These are phyloP conservation scores for Phenoliferia sp. DNA, from an alignment of 1,284 basidiomycete genomes.

Conservation along the genomic window DNA sequence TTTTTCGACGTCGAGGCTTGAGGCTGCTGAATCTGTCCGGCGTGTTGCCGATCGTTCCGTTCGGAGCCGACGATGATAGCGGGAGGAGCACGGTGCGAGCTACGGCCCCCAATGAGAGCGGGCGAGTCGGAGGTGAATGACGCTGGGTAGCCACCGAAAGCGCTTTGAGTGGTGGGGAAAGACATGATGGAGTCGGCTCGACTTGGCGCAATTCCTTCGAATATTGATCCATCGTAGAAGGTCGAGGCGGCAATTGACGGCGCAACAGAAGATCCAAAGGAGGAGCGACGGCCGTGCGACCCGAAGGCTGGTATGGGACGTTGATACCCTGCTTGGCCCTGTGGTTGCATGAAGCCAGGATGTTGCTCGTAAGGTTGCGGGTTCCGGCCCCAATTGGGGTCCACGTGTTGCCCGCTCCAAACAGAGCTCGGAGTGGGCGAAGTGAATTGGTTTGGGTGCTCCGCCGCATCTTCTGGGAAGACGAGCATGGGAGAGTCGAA, in stretches of 20 bases:
- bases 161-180: conserved; percentile 24
- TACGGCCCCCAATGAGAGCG: neutral
- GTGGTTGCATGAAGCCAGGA: neutral
- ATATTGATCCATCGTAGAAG: conserved; percentile 38
- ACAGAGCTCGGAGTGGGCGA: conserved; percentile 2
- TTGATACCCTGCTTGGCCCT: neutral
- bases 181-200: conserved; percentile 31
- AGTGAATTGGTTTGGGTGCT: conserved; percentile 1
- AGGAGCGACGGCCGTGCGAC: neutral
- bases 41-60: neutral
- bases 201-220: conserved; percentile 31
- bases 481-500: conserved; percentile 6
- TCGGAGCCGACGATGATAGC: neutral
- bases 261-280: conserved; percentile 4
- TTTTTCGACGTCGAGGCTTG: neutral
- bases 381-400: neutral
- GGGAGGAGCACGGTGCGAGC: neutral
- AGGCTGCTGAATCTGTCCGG: neutral
- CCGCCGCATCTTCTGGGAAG: conserved; percentile 9
- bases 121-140: conserved; percentile 8
- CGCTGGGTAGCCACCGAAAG: neutral
- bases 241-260: conserved; percentile 31
- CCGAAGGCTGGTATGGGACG: conserved; percentile 6
- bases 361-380: neutral
- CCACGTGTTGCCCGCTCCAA: conserved; percentile 10